phyloP scores from a whole-genome alignment of 352 stramenopile genomes.

The Globisporangium carolinianum region DNA sequence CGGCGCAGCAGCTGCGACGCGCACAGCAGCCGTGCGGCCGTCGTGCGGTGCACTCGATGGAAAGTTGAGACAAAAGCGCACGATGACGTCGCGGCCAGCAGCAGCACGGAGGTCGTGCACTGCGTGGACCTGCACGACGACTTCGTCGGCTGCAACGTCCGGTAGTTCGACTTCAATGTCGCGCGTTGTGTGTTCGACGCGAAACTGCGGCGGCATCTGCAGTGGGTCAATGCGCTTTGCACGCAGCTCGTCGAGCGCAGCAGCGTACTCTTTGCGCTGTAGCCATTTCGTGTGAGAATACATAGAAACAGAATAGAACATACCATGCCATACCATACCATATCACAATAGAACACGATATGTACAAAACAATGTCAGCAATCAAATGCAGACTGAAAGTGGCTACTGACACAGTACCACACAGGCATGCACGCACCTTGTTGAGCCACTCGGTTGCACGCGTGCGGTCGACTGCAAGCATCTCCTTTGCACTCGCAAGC shows the following conservation, averaged over 20 bases:
- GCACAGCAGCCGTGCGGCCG: conserved; percentile 38
- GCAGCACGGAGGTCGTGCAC: conserved; percentile 34
- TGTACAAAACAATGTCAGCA: too few relatives aligned
- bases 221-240: conserved; percentile 37
- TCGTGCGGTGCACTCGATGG: conserved; percentile 48
- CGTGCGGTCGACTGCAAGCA: conserved; percentile 35
- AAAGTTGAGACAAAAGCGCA: conserved; percentile 75
- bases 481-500: conserved; percentile 38
- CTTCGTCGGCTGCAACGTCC: conserved; percentile 40
- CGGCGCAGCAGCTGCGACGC: conserved; percentile 23
- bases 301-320: too few relatives aligned
- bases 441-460: conserved; percentile 47
- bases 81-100: conserved; percentile 46
- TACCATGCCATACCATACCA: too few relatives aligned
- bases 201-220: conserved; percentile 40
- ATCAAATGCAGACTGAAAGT: not conserved
- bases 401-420: not conserved
- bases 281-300: conserved; percentile 1
- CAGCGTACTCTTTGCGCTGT: conserved; percentile 56
- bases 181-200: conserved; percentile 26
- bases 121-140: conserved; percentile 40
- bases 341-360: too few relatives aligned
- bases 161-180: conserved; percentile 40
- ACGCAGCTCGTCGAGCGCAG: conserved; percentile 40
- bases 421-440: conserved; percentile 26